Percentiles rank a stretch among this genome's conserved stretches.
Evolutionary conservation across 2,329 filamentous ascomycete species (phyloP).

Genomic region (Aspergillus ustus): DNA sequence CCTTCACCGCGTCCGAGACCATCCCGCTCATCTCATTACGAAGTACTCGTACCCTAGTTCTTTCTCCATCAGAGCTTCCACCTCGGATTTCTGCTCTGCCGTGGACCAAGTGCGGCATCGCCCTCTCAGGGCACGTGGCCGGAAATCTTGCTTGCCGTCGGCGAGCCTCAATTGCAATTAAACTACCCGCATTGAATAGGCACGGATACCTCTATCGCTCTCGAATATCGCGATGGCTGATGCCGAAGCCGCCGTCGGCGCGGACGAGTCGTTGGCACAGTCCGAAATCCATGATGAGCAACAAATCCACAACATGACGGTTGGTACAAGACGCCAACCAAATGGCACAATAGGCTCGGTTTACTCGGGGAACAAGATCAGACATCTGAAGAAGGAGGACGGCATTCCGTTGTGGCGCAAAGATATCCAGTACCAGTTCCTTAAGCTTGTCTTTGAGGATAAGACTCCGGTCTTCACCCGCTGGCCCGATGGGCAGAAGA

Average conservation of each 20-base stretch:
- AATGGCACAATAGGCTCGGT: conserved; percentile 69
- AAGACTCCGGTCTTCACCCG: conserved; percentile 79
- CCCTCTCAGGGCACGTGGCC: conserved; percentile 5
- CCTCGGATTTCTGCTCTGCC: background rate
- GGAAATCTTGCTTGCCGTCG: background rate
- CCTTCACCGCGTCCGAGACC: conserved; percentile 1
- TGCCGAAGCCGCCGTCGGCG: conserved; percentile 34
- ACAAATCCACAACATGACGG: conserved; percentile 44
- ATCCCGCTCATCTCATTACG: conserved; percentile 4
- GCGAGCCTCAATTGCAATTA: background rate
- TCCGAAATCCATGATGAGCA: conserved; percentile 45
- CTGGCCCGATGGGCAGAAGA: conserved; percentile 79
- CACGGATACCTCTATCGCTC: background rate
- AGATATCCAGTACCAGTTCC: conserved; percentile 69
- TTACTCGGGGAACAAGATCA: conserved; percentile 70
- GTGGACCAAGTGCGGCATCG: conserved; percentile 7
- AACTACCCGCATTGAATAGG: background rate
- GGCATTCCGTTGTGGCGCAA: conserved; percentile 69
- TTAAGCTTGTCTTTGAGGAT: conserved; percentile 67
- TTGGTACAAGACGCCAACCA: conserved; percentile 63
- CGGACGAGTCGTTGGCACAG: conserved; percentile 42
- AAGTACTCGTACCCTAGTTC: conserved; percentile 1
- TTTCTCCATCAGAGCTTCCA: conserved; percentile 8
- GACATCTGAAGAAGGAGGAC: conserved; percentile 70
- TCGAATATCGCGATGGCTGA: conserved; percentile 37